Evolutionary conservation across 306 rosid genomes (phyloP), one percentile per base, ranked within the genome.

Genomic region (Lathyrus sativus): DNA sequence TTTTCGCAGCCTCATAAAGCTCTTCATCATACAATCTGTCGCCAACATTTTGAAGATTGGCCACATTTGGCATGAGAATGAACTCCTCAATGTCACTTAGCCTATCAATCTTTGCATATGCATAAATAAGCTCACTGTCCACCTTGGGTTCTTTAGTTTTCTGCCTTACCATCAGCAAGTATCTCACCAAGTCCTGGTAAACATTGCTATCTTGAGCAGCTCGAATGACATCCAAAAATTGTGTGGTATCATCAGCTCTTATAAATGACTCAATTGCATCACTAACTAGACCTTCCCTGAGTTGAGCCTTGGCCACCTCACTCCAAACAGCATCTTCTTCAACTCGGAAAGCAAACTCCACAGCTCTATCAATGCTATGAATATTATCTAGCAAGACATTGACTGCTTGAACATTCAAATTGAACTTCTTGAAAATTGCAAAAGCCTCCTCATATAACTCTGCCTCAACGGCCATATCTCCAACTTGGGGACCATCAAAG

Each of bases 311-410:
- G 44, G 89, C 99, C 72, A 95, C 99, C 83, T 95, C 96, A 81
- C 99, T 95, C 99, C 99, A 95, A 84, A 95, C 99, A 61, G 96
- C 92, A 73, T 95, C 99, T 80, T 95, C 99, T 78, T 95, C 99
- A 63, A 90, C 99, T 37, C 99, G 92, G 89, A 90, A 95, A 49
- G 96, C 97, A 80, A 95, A 95, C 81, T 95, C 99, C 60, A 87
- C 99, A 81, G 97, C 99, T 55, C 99, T 85, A 64, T 90, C 97
- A 69, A 90, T 87, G 81, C 97, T 95, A 54, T 69, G 95, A 61
- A 95, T 85, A 69, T 87, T 88, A 74, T 90, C 97, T 70, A 95
- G 76, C 71, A 95, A 80, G 64, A 95, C 99, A 77, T 90, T 95
- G 66, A 95, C 99, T 15, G 99, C 97, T 79, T 95, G 97, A 37